These are phyloP conservation scores for Trichoderma sp. DNA, from an alignment of 2,329 filamentous ascomycete species.

Conservation along the genomic window DNA sequence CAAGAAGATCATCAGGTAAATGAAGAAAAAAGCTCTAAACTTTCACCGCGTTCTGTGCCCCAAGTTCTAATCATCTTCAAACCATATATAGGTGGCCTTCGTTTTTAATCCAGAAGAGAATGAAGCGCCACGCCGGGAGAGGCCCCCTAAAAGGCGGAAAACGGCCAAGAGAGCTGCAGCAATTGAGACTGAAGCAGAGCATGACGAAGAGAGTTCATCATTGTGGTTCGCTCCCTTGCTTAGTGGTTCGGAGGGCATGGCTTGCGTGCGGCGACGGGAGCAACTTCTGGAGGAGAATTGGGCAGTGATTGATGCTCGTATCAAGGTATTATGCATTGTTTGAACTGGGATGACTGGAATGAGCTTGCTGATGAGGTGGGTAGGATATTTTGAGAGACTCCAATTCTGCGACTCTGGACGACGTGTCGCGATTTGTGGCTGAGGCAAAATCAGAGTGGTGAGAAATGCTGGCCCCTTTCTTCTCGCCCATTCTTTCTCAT, in stretches of 20 bases:
- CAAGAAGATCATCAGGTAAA: slow-evolving; percentile 50
- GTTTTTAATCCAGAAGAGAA: slow-evolving; percentile 58
- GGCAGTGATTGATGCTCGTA: slow-evolving; percentile 62
- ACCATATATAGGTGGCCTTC: slow-evolving; percentile 56
- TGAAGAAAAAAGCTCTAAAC: background rate
- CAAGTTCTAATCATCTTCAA: background rate
- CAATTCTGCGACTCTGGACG: slow-evolving; percentile 60
- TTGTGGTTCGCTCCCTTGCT: slow-evolving; percentile 55
- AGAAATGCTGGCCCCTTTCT: background rate
- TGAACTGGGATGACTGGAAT: background rate
- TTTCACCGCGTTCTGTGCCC: background rate
- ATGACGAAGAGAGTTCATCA: slow-evolving; percentile 8
- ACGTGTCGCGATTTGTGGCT: slow-evolving; percentile 59
- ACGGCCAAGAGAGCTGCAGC: slow-evolving; percentile 44
- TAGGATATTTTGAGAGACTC: slow-evolving; percentile 60
- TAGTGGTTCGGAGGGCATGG: slow-evolving; percentile 53
- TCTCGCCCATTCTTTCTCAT: background rate
- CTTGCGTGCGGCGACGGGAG: slow-evolving; percentile 56
- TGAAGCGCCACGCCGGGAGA: slow-evolving; percentile 35
- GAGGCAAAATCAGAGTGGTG: slow-evolving; percentile 40
- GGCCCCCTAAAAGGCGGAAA: slow-evolving; percentile 61
- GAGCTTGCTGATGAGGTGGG: background rate
- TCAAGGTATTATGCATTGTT: slow-evolving; percentile 47
- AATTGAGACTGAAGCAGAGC: slow-evolving; percentile 21
- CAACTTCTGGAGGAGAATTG: slow-evolving; percentile 64